Conservation (phyloP, 2,329 filamentous ascomycete species). For the Colletotrichum sp. region DNA sequence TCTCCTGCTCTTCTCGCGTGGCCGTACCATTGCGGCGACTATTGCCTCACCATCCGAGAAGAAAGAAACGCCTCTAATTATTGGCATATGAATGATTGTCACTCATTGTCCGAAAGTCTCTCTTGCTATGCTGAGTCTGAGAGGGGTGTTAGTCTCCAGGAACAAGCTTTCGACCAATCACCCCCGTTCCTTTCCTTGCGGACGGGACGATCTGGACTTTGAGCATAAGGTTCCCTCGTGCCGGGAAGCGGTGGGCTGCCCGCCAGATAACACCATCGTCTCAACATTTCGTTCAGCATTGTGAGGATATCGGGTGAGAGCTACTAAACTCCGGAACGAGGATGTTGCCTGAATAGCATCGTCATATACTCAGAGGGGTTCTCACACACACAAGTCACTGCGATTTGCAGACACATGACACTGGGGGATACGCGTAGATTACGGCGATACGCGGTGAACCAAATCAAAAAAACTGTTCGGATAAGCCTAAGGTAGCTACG, state of each 20-base stretch:
- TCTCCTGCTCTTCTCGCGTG: background rate
- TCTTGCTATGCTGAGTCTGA: background rate
- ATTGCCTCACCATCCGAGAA: background rate
- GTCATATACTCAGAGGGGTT: background rate
- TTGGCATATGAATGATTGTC: background rate
- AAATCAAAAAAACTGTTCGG: background rate
- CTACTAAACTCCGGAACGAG: background rate
- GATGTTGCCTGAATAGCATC: background rate
- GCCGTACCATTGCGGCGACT: background rate
- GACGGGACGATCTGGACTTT: background rate
- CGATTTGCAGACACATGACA: background rate
- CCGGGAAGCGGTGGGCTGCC: background rate
- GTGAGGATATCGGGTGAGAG: background rate
- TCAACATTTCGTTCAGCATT: background rate
- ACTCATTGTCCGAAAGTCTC: background rate
- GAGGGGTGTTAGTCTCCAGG: background rate
- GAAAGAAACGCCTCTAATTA: background rate
- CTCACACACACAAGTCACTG: background rate
- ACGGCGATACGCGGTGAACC: background rate
- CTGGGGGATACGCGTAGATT: background rate
- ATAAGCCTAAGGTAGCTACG: background rate
- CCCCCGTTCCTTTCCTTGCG: background rate
- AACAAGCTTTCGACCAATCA: background rate
- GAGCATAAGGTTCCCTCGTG: background rate
- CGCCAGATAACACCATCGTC: background rate